Evolutionary conservation across 805 yeast species (phyloP).

Genomic region (Clavispora phyllophila): DNA sequence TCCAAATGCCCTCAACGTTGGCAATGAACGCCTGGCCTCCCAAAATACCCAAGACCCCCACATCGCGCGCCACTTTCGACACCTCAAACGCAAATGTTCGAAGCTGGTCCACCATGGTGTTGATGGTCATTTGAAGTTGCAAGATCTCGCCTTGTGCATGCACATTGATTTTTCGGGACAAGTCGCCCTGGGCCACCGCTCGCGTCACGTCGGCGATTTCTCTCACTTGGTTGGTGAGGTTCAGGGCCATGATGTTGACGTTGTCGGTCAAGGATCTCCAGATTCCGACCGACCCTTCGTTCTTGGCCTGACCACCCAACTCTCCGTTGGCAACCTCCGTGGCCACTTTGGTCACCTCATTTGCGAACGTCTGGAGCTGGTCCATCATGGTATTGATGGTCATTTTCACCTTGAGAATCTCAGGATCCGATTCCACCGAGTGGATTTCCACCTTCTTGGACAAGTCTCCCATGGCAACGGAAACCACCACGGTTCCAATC

Average conservation of each 20-base stretch:
- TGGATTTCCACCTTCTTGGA: slow-evolving; percentile 75
- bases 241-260: slow-evolving; percentile 83
- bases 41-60: slow-evolving; percentile 82
- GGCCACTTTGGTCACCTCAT: slow-evolving; percentile 79
- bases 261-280: slow-evolving; percentile 84
- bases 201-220: slow-evolving; percentile 87
- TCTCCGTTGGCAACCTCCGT: slow-evolving; percentile 90
- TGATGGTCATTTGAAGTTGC: slow-evolving; percentile 80
- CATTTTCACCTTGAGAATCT: slow-evolving; percentile 70
- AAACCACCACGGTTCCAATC: slow-evolving; percentile 80
- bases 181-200: slow-evolving; percentile 84
- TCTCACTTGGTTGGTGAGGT: slow-evolving; percentile 64
- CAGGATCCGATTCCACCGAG: slow-evolving; percentile 69
- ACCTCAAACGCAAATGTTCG: slow-evolving; percentile 82
- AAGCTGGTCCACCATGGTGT: slow-evolving; percentile 84
- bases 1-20: slow-evolving; percentile 84
- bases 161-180: slow-evolving; percentile 77
- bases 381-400: slow-evolving; percentile 88
- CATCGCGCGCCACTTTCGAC: slow-evolving; percentile 81
- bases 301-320: slow-evolving; percentile 83
- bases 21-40: slow-evolving; percentile 85
- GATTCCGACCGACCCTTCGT: slow-evolving; percentile 79
- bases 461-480: slow-evolving; percentile 86
- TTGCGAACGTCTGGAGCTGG: slow-evolving; percentile 74
- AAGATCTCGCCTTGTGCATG: slow-evolving; percentile 90